Conservation (phyloP, 2,329 filamentous ascomycete species). For the Aspergillus sp. region DNA sequence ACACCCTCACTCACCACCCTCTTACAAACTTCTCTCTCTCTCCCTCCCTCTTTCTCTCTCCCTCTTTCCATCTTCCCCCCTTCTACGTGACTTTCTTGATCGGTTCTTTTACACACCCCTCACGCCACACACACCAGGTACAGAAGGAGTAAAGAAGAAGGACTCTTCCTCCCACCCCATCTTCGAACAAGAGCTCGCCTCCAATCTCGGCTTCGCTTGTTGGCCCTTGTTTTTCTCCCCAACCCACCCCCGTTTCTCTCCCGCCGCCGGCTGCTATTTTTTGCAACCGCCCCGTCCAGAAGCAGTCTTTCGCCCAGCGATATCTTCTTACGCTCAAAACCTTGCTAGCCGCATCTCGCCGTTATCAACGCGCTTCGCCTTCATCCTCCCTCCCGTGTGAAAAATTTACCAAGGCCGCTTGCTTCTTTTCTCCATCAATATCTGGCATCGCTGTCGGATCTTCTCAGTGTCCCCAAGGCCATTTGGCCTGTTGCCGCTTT, state of each 20-base stretch:
- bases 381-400: constrained; percentile 13
- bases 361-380: constrained; percentile 20
- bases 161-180: no score
- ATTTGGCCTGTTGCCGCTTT: constrained; percentile 30
- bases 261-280: constrained; percentile 11
- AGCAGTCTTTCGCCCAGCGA: constrained; percentile 8
- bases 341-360: constrained; percentile 24
- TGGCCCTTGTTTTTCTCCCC: neutral
- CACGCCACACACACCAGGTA: neutral
- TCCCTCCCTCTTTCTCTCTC: neutral
- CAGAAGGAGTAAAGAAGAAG: neutral
- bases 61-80: constrained; percentile 3
- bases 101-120: neutral
- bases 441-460: constrained; percentile 33
- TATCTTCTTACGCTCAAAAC: constrained; percentile 12
- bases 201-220: no score
- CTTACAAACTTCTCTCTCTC: no score
- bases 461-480: constrained; percentile 28
- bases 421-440: constrained; percentile 16
- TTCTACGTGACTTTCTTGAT: constrained; percentile 5
- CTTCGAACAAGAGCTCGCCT: no score
- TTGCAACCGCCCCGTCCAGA: constrained; percentile 12
- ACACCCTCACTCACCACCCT: neutral
- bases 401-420: constrained; percentile 18
- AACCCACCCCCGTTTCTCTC: neutral